Evolutionary conservation across 257 asterid species (phyloP).

Genomic region (Echium plantagineum): DNA sequence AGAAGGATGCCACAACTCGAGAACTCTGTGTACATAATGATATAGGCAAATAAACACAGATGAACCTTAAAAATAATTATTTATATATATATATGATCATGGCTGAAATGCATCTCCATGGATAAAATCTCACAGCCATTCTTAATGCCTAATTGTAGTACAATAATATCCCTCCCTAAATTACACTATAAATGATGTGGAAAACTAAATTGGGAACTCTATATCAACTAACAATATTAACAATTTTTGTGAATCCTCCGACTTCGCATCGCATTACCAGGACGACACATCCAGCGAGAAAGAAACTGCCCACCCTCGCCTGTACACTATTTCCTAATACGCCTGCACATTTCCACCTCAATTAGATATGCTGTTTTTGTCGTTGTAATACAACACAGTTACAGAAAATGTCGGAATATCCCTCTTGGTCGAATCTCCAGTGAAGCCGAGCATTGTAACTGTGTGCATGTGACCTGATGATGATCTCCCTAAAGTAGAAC

Average conservation of each 20-base stretch:
- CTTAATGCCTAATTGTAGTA: background rate
- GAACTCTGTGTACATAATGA: background rate
- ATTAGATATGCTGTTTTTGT: background rate
- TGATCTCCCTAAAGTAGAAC: background rate
- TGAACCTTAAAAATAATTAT: background rate
- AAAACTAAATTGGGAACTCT: background rate
- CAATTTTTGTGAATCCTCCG: slow-evolving; percentile 12
- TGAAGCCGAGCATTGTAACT: background rate
- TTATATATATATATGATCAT: background rate
- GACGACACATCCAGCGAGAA: background rate
- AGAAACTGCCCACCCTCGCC: background rate
- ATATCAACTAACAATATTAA: slow-evolving; percentile 17
- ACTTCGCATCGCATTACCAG: background rate
- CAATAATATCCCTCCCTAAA: slow-evolving; percentile 9
- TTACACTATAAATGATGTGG: slow-evolving; percentile 16
- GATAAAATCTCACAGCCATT: slow-evolving; percentile 2
- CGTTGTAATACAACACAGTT: background rate
- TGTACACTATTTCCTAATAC: background rate
- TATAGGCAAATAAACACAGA: background rate
- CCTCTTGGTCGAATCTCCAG: background rate
- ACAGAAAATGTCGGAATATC: background rate
- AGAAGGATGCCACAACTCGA: slow-evolving; percentile 1
- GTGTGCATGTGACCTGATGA: background rate
- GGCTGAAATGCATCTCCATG: background rate
- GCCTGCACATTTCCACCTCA: background rate